phyloP scores from a whole-genome alignment of 768 basidiomycete species.

The Tubosaeta brunneosetosa region DNA sequence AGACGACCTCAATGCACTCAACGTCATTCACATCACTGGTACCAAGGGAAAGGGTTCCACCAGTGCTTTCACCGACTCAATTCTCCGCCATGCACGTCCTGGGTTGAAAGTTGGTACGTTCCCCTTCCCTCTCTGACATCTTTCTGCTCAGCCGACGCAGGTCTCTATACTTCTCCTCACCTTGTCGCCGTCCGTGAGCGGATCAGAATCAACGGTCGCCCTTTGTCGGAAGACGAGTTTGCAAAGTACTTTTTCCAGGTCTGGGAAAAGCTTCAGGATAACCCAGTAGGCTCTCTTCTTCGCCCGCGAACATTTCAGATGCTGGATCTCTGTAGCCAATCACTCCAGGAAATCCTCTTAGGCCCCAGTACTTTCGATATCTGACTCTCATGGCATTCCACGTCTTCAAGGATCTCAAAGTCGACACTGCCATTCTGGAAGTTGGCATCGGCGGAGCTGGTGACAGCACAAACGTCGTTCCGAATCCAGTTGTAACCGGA shows the following conservation, averaged over 20 bases:
- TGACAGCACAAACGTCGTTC: slow-evolving; percentile 95
- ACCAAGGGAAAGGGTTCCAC: slow-evolving; percentile 99
- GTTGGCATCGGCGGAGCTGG: slow-evolving; percentile 93
- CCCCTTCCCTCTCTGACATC: background rate
- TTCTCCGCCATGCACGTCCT: slow-evolving; percentile 71
- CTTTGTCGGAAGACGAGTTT: slow-evolving; percentile 85
- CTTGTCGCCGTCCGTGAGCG: slow-evolving; percentile 93
- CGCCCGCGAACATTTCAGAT: background rate
- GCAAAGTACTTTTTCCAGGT: slow-evolving; percentile 93
- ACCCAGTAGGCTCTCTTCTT: slow-evolving; percentile 41
- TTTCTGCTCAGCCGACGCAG: slow-evolving; percentile 35
- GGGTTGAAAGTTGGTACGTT: slow-evolving; percentile 75
- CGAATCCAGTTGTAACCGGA: slow-evolving; percentile 84
- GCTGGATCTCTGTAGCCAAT: slow-evolving; percentile 33
- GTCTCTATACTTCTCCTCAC: slow-evolving; percentile 95
- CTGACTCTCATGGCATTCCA: slow-evolving; percentile 91
- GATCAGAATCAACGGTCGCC: slow-evolving; percentile 87
- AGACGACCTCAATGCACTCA: slow-evolving; percentile 77
- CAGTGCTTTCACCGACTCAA: slow-evolving; percentile 86
- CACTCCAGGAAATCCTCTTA: slow-evolving; percentile 49
- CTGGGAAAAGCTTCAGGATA: slow-evolving; percentile 80
- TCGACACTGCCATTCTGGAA: slow-evolving; percentile 91
- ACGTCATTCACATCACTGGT: slow-evolving; percentile 94
- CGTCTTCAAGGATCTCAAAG: slow-evolving; percentile 72
- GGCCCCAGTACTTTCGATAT: slow-evolving; percentile 93